Base-by-base conservation (phyloP, 306 rosid genomes). In the Lablab purpureus region DNA sequence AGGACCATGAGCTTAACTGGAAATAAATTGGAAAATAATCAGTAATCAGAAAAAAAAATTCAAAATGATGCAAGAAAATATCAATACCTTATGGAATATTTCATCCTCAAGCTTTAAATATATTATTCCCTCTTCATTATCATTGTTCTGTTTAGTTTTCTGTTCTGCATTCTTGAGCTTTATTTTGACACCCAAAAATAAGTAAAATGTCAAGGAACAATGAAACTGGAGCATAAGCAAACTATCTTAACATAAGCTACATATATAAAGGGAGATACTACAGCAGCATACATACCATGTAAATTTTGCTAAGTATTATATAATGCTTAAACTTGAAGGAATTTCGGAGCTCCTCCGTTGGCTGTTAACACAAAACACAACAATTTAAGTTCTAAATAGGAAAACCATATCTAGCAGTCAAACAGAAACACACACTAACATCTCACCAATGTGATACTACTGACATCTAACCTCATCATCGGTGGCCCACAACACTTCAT, bases 401-500 rank as follows among this genome's bases (percentile, higher is more conserved):
- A 76, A 72, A 80, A 25, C 27, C 75, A 65, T 43, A 56, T 25
- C 25, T 28, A 49, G 74, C 49, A 71, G 34, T 60, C 17, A 50
- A 32, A 73, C 9, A 72, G 74, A 45, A 19, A 71, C 43, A 51
- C 75, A 74, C 30, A 49, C 51, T 54, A 60, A 68, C 75, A 67
- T 68, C 71, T 76, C 80, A 58, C 25, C 82, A 45, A 74, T 78
- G 54, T 32, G 12, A 60, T 49, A 80, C 67, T 66, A 76, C 66
- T 30, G 13, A 65, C 64, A 77, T 83, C 97, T 87, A 82, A 95
- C 98, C 94, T 95, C 99, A 75, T 95, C 99, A 84, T 93, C 97
- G 23, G 92, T 89, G 52, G 97, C 97, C 99, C 97, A 91, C 0
- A 85, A 87, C 51, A 95, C 85, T 89, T 95, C 99, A 66, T 95